A percentile compares a stretch with the other conserved stretches of the same genome.
These are phyloP conservation scores for Amanita phalloides DNA, from an alignment of 768 basidiomycete genomes.

Conservation along the genomic window DNA sequence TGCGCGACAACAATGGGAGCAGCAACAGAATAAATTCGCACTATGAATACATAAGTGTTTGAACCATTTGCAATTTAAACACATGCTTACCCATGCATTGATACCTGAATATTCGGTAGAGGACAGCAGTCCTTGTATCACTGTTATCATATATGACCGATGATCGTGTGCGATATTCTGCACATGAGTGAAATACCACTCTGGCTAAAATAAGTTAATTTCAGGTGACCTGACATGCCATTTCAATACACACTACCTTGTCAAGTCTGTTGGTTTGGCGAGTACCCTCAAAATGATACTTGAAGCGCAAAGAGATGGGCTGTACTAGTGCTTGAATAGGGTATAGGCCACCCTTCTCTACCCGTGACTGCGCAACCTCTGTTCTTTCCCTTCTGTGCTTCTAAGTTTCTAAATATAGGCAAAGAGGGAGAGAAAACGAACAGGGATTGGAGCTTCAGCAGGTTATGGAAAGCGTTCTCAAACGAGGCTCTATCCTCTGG, in stretches of 20 bases:
- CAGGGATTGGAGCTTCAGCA: conserved; percentile 73
- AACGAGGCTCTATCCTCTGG: conserved; percentile 50
- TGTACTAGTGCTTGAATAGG: conserved; percentile 77
- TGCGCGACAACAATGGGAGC: conserved; percentile 65
- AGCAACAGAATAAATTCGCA: conserved; percentile 76
- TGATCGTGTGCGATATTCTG: conserved; percentile 85
- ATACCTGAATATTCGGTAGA: conserved; percentile 51
- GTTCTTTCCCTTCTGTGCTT: conserved; percentile 32
- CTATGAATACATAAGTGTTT: conserved; percentile 26
- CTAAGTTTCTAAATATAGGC: neutral
- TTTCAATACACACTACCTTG: conserved; percentile 43
- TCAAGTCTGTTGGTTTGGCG: conserved; percentile 86
- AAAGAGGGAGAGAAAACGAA: conserved; percentile 24
- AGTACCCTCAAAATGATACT: conserved; percentile 87
- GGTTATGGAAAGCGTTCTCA: conserved; percentile 65
- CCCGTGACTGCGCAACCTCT: conserved; percentile 6
- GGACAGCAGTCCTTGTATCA: conserved; percentile 61
- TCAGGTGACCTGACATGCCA: neutral
- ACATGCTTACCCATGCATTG: conserved; percentile 60
- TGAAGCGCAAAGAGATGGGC: conserved; percentile 80
- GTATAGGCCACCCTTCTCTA: conserved; percentile 56
- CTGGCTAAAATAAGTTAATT: conserved; percentile 47
- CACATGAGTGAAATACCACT: conserved; percentile 94
- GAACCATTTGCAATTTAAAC: neutral
- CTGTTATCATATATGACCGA: conserved; percentile 61